Base-by-base conservation (phyloP, 345 rosid genomes). In the Aurinia saxatilis region DNA sequence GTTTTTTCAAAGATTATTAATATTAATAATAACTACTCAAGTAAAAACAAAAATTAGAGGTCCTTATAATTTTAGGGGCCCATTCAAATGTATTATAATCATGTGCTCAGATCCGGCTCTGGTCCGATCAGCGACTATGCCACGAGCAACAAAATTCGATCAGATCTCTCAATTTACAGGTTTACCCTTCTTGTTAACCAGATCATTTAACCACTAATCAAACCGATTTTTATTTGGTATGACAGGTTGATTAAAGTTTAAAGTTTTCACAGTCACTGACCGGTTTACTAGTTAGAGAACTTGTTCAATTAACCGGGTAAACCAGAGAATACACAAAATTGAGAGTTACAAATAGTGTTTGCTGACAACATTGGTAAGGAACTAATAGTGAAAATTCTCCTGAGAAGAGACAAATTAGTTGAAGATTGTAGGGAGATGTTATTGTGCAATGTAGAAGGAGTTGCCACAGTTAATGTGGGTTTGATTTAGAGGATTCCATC, bases 401-500 rank as follows among this genome's bases (percentile, higher is more conserved):
- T 1, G 8, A 4, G 15, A 15, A 2, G 37, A 48, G 1, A 4
- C 5, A 49, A 15, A 37, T 36, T 48, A 61, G 66, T 48, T 48
- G 46, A 61, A 19, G 39, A 14, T 8, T 33, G 40, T 13, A 9
- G 0, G 17, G 58, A 39, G 13, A 27, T 39, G 50, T 18, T 57
- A 57, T 31, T 88, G 89, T 42, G 96, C 85, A 15, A 86, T 56
- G 77, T 82, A 83, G 62, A 76, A 70, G 19, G 88, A 65, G 72
- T 77, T 86, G 50, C 88, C 81, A 30, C 82, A 73, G 65, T 83
- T 84, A 36, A 84, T 80, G 44, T 84, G 82, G 23, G 87, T 49
- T 35, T 80, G 91, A 73, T 79, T 73, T 7, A 89, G 79, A 69
- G 90, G 93, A 81, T 85, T 89, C 93, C 97, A 89, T 81, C 98